Percentiles rank a stretch among this genome's conserved stretches.
Conservation (phyloP, 345 rosid genomes). For the Citrus glauca region DNA sequence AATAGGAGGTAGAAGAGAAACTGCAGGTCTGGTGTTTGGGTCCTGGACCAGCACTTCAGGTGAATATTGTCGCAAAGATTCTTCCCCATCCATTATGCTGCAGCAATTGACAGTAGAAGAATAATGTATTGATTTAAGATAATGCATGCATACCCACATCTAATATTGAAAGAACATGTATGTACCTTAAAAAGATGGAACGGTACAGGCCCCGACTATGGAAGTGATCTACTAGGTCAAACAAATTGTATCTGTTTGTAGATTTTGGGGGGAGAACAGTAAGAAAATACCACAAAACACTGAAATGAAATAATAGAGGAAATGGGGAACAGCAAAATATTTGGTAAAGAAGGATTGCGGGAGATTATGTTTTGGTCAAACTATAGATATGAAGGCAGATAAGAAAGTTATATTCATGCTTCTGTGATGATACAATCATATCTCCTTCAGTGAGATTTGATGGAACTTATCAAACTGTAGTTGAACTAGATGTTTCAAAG, state of each 20-base stretch:
- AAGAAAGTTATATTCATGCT: not conserved
- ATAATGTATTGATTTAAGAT: not conserved
- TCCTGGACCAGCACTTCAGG: constrained; percentile 80
- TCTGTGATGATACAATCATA: not conserved
- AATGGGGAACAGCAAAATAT: not conserved
- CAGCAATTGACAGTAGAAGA: not conserved
- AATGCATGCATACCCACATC: not conserved
- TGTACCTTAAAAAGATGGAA: constrained; percentile 71
- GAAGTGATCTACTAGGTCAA: constrained; percentile 80
- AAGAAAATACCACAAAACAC: constrained; percentile 11
- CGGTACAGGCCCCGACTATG: constrained; percentile 81
- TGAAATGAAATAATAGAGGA: not conserved
- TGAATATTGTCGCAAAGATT: constrained; percentile 68
- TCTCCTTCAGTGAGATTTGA: not conserved
- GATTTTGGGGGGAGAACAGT: constrained; percentile 11
- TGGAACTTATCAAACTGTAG: not conserved
- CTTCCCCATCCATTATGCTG: constrained; percentile 98
- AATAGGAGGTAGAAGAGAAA: constrained; percentile 73
- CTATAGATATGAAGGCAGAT: not conserved
- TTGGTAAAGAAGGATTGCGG: not conserved
- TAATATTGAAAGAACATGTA: not conserved
- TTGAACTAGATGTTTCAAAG: not conserved
- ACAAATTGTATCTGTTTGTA: constrained; percentile 77
- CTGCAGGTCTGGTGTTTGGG: constrained; percentile 45
- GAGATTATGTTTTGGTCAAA: not conserved